Base-by-base conservation (phyloP, 768 basidiomycete species). In the Rubroboletus satanas region DNA sequence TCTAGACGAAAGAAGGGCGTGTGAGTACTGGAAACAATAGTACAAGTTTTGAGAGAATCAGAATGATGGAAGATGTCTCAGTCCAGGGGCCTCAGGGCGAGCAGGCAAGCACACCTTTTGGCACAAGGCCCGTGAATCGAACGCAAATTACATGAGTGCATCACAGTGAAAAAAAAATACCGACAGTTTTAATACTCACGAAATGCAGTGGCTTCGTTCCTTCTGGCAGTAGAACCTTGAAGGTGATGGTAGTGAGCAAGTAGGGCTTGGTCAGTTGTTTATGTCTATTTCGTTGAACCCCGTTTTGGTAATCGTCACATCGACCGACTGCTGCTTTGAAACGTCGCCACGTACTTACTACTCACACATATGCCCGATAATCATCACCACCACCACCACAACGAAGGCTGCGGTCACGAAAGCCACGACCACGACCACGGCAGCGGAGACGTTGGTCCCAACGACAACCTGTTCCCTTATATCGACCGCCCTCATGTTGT, bases 141-240 rank as follows among this genome's bases (percentile, higher is more conserved):
- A 90, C 88, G 88, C 88, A 90, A 90, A 90, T 90, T 90, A 90
- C 88, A 74, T 77, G 61, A 75, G 71, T 73, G 62, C 86, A 89
- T 88, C 78, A 74, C 80, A 5, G 54, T 32, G 49, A 42, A 55
- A 54, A 46, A 10, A 28, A 26, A 61, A 37, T 21, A 26, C 21
- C 14, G 36, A 47, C 18, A 5, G 38, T 6, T 15, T 33, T 28
- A 8, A 44, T 28, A 65, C 67, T 62, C 60, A 67, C 60, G 9
- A 46, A 32, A 38, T 29, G 45, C 15, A 15, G n/a, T 32, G n/a
- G 14, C 14, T 29, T n/a, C 5, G 17, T 28, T 12, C 35, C 33
- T 43, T 43, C 35, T 39, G 45, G 18, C n/a, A 18, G 51, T n/a
- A 23, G 18, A 49, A 12, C 10, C 14, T 21, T 21, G 21, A 36